phyloP scores from a whole-genome alignment of 305 asterid species.

The Fraxinus angustifolia region DNA sequence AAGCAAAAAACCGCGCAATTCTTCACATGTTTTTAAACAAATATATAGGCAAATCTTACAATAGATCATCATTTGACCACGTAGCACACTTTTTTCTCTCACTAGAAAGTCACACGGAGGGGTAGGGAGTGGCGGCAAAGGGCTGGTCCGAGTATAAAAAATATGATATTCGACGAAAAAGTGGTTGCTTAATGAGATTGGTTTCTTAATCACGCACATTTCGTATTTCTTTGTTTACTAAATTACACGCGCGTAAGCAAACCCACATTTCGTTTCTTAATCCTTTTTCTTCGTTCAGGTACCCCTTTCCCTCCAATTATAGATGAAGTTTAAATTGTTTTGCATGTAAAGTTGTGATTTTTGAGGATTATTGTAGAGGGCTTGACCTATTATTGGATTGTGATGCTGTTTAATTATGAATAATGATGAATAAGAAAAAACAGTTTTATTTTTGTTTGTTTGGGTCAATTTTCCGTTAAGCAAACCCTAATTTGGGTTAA shows the following conservation, averaged over 20 bases:
- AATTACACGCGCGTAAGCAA: neutral
- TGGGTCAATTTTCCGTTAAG: neutral
- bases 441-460: neutral
- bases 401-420: conserved; percentile 8
- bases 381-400: conserved; percentile 9
- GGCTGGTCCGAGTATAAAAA: conserved; percentile 22
- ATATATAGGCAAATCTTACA: neutral
- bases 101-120: neutral
- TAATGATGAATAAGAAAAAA: neutral
- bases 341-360: conserved; percentile 9
- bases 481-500: conserved; percentile 18
- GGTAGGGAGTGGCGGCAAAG: neutral
- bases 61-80: neutral
- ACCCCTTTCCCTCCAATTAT: neutral
- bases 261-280: neutral
- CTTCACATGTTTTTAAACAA: neutral
- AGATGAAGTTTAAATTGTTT: conserved; percentile 1
- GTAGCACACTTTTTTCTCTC: neutral
- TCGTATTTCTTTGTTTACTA: neutral
- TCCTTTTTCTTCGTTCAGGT: conserved; percentile 20
- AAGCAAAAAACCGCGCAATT: neutral
- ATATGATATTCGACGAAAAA: conserved; percentile 33
- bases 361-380: conserved; percentile 6
- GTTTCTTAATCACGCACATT: conserved; percentile 22
- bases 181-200: conserved; percentile 34